These are phyloP conservation scores for Cladophialophora immunda DNA, from an alignment of 2,329 filamentous ascomycete species.

Conservation along the genomic window DNA sequence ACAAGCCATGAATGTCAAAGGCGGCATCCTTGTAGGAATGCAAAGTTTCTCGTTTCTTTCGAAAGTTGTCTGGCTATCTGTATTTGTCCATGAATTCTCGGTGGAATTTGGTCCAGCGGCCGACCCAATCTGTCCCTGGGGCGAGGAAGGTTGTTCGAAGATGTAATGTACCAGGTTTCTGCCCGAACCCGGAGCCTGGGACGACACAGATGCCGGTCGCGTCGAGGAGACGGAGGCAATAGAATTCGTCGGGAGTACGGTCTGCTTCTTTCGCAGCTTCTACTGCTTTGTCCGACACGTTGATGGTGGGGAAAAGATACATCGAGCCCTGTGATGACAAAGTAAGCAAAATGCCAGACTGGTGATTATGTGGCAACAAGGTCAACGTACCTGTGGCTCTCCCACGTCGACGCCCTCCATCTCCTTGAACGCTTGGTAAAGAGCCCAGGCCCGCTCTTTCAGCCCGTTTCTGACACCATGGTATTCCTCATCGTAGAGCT, in stretches of 20 bases:
- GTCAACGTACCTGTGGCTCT: slow-evolving; percentile 69
- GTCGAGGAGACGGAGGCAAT: slow-evolving; percentile 89
- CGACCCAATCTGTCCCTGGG: slow-evolving; percentile 94
- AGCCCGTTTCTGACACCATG: slow-evolving; percentile 81
- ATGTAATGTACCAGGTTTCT: slow-evolving; percentile 89
- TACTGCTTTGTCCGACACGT: slow-evolving; percentile 76
- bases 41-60: background rate
- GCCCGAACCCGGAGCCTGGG: slow-evolving; percentile 90
- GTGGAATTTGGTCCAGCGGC: slow-evolving; percentile 88
- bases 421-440: slow-evolving; percentile 87
- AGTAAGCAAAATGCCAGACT: slow-evolving; percentile 11
- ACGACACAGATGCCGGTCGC: slow-evolving; percentile 95
- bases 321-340: slow-evolving; percentile 76
- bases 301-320: slow-evolving; percentile 98
- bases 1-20: background rate
- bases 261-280: slow-evolving; percentile 78
- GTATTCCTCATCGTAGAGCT: slow-evolving; percentile 86
- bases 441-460: slow-evolving; percentile 78
- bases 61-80: slow-evolving; percentile 43
- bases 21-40: background rate
- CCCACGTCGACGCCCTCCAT: slow-evolving; percentile 98
- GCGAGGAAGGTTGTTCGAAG: slow-evolving; percentile 97
- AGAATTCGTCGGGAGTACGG: slow-evolving; percentile 87
- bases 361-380: slow-evolving; percentile 20
- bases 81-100: slow-evolving; percentile 88